Percentiles rank a stretch among this genome's conserved stretches.
phyloP scores from a whole-genome alignment of 2,329 filamentous ascomycete species.

The Exophiala bonariae region DNA sequence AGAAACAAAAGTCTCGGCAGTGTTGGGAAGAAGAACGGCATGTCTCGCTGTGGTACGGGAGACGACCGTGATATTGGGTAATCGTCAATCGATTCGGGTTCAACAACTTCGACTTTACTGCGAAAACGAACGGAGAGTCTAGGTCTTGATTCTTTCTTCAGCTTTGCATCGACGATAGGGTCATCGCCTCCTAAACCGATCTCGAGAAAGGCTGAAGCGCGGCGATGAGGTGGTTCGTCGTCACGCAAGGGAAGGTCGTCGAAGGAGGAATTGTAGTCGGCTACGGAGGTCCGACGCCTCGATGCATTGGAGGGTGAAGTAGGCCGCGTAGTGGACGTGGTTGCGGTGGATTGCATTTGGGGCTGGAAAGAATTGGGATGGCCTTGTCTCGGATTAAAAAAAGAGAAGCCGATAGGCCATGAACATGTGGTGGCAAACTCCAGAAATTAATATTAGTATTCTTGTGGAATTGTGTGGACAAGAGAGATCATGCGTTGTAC shows the following conservation, averaged over 20 bases:
- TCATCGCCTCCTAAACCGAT: constrained; percentile 26
- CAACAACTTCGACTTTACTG: constrained; percentile 23
- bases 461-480: too few species aligned
- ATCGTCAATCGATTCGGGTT: constrained; percentile 12
- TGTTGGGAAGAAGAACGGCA: constrained; percentile 19
- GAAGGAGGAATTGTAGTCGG: constrained; percentile 5
- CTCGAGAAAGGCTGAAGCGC: constrained; percentile 27
- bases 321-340: not conserved
- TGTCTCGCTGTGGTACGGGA: constrained; percentile 5
- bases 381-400: not conserved
- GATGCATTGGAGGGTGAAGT: not conserved
- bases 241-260: constrained; percentile 9
- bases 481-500: not conserved
- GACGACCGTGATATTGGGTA: not conserved
- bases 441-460: too few species aligned
- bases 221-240: constrained; percentile 13
- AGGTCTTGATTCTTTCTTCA: constrained; percentile 18
- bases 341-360: constrained; percentile 1
- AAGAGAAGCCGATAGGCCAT: not conserved
- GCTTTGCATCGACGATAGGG: constrained; percentile 23
- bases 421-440: not conserved
- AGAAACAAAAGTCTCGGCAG: constrained; percentile 23
- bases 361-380: not conserved
- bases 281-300: constrained; percentile 8
- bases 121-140: constrained; percentile 23